Conservation (phyloP, 2,329 filamentous ascomycete genomes). For the Diaporthe sp. region DNA sequence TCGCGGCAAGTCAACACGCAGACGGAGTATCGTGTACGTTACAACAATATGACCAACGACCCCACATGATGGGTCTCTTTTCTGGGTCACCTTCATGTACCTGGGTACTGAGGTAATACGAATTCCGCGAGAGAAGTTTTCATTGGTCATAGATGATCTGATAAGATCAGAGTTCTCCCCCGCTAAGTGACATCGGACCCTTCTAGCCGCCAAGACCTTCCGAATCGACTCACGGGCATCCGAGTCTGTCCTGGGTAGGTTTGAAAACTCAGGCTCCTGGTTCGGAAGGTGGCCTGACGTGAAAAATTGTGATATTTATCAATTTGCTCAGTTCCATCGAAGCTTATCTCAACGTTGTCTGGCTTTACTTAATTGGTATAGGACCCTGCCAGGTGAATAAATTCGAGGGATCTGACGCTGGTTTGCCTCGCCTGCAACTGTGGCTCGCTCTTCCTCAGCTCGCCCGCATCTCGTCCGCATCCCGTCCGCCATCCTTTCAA, state of each 20-base stretch:
- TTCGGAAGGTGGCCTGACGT: neutral
- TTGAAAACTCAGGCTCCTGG: neutral
- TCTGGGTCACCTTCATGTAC: slow-evolving; percentile 4
- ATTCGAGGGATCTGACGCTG: neutral
- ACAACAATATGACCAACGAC: neutral
- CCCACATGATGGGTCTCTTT: neutral
- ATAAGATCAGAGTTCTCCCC: slow-evolving; percentile 12
- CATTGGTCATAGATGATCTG: slow-evolving; percentile 15
- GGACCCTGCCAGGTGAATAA: neutral
- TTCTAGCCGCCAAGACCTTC: neutral
- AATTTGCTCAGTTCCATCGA: neutral
- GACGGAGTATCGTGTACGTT: neutral
- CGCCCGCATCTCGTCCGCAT: neutral
- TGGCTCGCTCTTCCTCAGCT: neutral
- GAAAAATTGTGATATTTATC: neutral
- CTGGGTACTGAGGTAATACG: slow-evolving; percentile 12
- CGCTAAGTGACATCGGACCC: neutral
- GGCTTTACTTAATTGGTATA: neutral
- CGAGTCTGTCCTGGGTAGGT: too few species aligned
- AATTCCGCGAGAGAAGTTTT: neutral
- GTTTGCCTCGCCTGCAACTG: neutral
- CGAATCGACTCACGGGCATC: too few species aligned
- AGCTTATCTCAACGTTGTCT: neutral
- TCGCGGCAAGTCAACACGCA: too few species aligned
- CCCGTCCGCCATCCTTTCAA: neutral